A percentile compares a stretch with the other conserved stretches of the same genome.
Conservation (phyloP, 2,329 filamentous ascomycete genomes). For the Eutypella sp. region DNA sequence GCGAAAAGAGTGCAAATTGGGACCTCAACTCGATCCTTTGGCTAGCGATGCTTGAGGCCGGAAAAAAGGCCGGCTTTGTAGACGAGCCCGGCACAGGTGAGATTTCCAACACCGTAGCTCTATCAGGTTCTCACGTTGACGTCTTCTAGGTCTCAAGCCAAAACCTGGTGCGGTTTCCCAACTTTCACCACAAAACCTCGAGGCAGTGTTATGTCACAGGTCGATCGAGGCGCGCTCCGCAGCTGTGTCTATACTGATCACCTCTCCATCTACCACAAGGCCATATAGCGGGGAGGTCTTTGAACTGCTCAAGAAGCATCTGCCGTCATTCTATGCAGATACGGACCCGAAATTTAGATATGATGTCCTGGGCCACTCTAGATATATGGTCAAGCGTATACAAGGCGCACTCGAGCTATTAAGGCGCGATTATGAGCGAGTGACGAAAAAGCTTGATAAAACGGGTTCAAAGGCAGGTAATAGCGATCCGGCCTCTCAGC, state of each 20-base stretch:
- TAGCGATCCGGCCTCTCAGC: too few species aligned
- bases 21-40: conserved; percentile 54
- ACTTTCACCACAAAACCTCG: conserved; percentile 41
- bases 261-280: conserved; percentile 68
- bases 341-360: conserved; percentile 82
- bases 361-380: conserved; percentile 69
- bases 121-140: conserved; percentile 7
- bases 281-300: conserved; percentile 64
- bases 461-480: neutral
- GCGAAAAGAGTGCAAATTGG: conserved; percentile 39
- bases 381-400: conserved; percentile 72
- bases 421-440: conserved; percentile 28
- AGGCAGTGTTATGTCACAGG: conserved; percentile 48
- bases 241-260: conserved; percentile 75
- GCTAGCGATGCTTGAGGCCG: conserved; percentile 63
- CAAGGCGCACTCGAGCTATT: conserved; percentile 59
- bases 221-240: conserved; percentile 67
- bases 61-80: conserved; percentile 65
- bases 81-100: conserved; percentile 55
- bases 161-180: conserved; percentile 25
- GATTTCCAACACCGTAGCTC: conserved; percentile 7
- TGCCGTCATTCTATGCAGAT: conserved; percentile 73
- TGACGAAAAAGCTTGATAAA: conserved; percentile 27
- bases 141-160: conserved; percentile 9
- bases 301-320: conserved; percentile 55